These are phyloP conservation scores for Astrephomene gubernaculifera DNA, from an alignment of 139 green algal species.

Conservation along the genomic window DNA sequence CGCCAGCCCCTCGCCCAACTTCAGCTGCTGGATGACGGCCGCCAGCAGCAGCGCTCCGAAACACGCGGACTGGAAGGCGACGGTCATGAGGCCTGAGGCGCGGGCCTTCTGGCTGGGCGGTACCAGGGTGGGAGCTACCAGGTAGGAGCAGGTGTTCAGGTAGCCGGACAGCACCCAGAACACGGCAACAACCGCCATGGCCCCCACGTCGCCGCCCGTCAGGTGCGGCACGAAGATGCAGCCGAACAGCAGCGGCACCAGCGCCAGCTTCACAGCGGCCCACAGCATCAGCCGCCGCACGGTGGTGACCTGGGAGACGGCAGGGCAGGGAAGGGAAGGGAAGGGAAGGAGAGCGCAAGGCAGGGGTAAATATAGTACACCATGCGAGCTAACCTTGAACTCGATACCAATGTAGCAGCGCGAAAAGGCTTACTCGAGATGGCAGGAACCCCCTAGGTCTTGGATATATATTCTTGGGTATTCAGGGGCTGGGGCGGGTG, in stretches of 20 bases:
- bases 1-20: not conserved
- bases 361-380: too few relatives aligned
- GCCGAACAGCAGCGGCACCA: slow-evolving; percentile 52
- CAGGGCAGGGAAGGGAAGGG: too few relatives aligned
- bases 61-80: slow-evolving; percentile 74
- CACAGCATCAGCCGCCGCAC: slow-evolving; percentile 43
- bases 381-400: too few relatives aligned
- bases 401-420: too few relatives aligned
- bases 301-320: slow-evolving; percentile 26
- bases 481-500: too few relatives aligned
- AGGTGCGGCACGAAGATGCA: slow-evolving; percentile 51
- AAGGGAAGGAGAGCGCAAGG: too few relatives aligned
- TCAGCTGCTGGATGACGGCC: slow-evolving; percentile 48
- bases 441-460: too few relatives aligned
- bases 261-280: slow-evolving; percentile 53
- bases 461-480: too few relatives aligned
- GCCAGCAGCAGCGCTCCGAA: slow-evolving; percentile 70
- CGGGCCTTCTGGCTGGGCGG: slow-evolving; percentile 57
- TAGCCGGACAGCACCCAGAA: slow-evolving; percentile 73
- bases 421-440: too few relatives aligned
- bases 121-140: slow-evolving; percentile 74
- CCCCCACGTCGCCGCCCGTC: slow-evolving; percentile 46
- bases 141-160: slow-evolving; percentile 80
- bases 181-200: slow-evolving; percentile 41
- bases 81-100: slow-evolving; percentile 75